Percentiles rank a stretch among this genome's conserved stretches.
Evolutionary conservation across 768 basidiomycete genomes (phyloP).

Genomic region (Nevesoporus exiguus): DNA sequence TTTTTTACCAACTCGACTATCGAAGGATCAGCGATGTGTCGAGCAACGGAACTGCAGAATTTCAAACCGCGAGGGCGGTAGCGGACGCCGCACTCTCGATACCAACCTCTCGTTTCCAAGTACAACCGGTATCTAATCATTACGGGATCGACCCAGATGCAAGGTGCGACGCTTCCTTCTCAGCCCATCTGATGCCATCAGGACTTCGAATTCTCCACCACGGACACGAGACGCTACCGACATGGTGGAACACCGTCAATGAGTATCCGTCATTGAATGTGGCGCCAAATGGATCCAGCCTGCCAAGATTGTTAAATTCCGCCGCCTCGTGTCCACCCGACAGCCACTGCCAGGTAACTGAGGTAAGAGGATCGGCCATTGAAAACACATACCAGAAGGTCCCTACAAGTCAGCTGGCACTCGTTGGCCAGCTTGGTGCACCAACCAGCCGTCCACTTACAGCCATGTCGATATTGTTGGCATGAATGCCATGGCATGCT

Average conservation of each 20-base stretch:
- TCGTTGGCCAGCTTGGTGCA: not conserved
- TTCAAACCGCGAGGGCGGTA: not conserved
- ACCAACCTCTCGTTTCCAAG: not conserved
- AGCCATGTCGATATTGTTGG: constrained; percentile 3
- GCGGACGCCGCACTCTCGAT: too few species aligned
- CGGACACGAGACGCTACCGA: not conserved
- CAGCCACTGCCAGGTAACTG: not conserved
- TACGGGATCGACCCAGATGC: not conserved
- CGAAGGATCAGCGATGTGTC: too few species aligned
- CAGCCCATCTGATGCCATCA: not conserved
- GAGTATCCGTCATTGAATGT: not conserved
- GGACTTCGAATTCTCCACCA: not conserved
- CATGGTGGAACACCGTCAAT: not conserved
- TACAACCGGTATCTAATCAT: not conserved
- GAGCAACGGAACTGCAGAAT: not conserved
- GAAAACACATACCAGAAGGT: not conserved
- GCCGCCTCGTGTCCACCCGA: not conserved
- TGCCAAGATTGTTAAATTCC: not conserved
- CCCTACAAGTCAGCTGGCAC: not conserved
- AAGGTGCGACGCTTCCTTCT: not conserved
- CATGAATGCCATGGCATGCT: constrained; percentile 10
- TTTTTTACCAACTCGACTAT: too few species aligned
- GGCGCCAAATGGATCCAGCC: not conserved
- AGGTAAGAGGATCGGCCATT: not conserved
- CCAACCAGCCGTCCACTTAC: not conserved